Percentiles rank a stretch among this genome's conserved stretches.
These are phyloP conservation scores for Solanum pinnatisectum DNA, from an alignment of 257 asterid species.

Conservation along the genomic window DNA sequence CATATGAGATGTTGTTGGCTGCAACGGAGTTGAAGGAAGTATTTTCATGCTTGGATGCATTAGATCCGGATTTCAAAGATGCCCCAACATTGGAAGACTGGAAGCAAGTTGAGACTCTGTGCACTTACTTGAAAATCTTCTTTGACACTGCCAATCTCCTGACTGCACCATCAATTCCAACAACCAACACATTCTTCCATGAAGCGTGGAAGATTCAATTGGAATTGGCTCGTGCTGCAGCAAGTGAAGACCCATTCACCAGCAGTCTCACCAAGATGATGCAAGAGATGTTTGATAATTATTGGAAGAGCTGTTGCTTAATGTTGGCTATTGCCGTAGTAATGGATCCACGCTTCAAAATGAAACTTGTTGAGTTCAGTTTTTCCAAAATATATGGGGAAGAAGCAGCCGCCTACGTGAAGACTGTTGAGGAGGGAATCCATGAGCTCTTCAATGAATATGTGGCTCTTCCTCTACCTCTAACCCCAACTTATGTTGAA, in stretches of 20 bases:
- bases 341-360: conserved; percentile 94
- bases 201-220: conserved; percentile 96
- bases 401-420: conserved; percentile 50
- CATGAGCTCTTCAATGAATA: conserved; percentile 84
- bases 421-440: conserved; percentile 66
- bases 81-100: conserved; percentile 62
- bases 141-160: conserved; percentile 73
- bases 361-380: conserved; percentile 86
- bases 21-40: conserved; percentile 84
- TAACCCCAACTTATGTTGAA: conserved; percentile 44
- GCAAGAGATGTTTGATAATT: conserved; percentile 70
- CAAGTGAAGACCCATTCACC: conserved; percentile 56
- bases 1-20: conserved; percentile 78
- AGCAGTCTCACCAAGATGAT: conserved; percentile 46
- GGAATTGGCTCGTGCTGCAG: conserved; percentile 66
- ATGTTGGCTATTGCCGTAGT: conserved; percentile 84
- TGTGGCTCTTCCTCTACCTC: conserved; percentile 51
- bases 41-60: conserved; percentile 69
- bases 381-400: conserved; percentile 77
- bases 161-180: conserved; percentile 38
- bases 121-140: conserved; percentile 54
- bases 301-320: conserved; percentile 76
- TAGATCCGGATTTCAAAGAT: conserved; percentile 66
- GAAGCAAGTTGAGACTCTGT: conserved; percentile 62
- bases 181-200: conserved; percentile 77